Percentiles rank a stretch among this genome's conserved stretches.
Conservation (phyloP, 2,329 filamentous ascomycete genomes). For the Fusarium sp. region DNA sequence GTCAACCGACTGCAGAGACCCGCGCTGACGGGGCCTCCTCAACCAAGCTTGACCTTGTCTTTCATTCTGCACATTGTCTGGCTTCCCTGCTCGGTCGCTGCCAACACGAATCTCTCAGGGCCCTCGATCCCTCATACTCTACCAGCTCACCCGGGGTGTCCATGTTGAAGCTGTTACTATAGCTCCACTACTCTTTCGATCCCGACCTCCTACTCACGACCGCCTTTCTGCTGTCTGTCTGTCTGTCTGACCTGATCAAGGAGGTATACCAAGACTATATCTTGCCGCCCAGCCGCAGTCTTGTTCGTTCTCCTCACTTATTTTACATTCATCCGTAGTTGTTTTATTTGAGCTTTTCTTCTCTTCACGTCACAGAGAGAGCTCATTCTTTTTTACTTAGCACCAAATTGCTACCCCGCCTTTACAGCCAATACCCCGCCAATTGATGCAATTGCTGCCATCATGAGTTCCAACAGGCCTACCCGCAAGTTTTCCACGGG, state of each 20-base stretch:
- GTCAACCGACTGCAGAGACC: conserved; percentile 28
- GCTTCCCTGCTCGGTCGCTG: conserved; percentile 13
- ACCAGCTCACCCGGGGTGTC: conserved; percentile 29
- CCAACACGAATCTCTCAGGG: conserved; percentile 21
- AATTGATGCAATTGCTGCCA: conserved; percentile 22
- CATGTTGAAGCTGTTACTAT: conserved; percentile 15
- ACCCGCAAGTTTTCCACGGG: conserved; percentile 54
- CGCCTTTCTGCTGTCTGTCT: conserved; percentile 37
- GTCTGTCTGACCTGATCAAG: conserved; percentile 37
- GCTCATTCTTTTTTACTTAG: background rate
- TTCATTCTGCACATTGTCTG: conserved; percentile 20
- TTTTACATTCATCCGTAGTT: conserved; percentile 18
- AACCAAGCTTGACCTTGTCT: background rate
- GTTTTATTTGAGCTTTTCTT: conserved; percentile 1
- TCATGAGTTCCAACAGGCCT: conserved; percentile 39
- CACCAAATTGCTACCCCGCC: conserved; percentile 19
- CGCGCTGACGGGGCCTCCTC: conserved; percentile 34
- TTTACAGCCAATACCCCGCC: conserved; percentile 17
- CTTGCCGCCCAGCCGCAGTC: conserved; percentile 23
- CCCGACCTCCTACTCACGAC: conserved; percentile 36
- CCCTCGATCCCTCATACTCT: conserved; percentile 28
- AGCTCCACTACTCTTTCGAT: conserved; percentile 42
- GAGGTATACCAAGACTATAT: conserved; percentile 34
- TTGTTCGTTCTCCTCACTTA: conserved; percentile 4
- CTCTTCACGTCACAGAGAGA: conserved; percentile 11